These are phyloP conservation scores for Phytophthora meadii DNA, from an alignment of 352 stramenopile species.

Conservation along the genomic window DNA sequence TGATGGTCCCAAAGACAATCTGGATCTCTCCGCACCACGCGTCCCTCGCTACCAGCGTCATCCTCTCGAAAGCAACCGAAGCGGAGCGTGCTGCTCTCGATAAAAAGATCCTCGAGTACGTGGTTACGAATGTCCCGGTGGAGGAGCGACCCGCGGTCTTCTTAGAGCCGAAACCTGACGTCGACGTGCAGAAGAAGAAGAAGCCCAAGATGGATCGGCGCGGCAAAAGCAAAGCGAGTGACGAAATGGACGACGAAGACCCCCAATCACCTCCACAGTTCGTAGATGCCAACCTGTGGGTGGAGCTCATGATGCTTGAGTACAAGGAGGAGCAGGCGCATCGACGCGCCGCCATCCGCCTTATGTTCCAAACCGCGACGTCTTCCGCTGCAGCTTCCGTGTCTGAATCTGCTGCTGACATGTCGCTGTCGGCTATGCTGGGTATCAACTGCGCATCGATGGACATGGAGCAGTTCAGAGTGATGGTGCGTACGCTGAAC, in stretches of 20 bases:
- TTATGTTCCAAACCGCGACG: slow-evolving; percentile 94
- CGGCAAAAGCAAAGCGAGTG: slow-evolving; percentile 8
- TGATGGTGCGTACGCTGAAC: slow-evolving; percentile 88
- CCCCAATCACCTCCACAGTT: slow-evolving; percentile 42
- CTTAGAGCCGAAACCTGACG: slow-evolving; percentile 35
- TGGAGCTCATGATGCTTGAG: slow-evolving; percentile 90
- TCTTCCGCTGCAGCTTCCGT: slow-evolving; percentile 31
- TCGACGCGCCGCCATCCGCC: slow-evolving; percentile 83
- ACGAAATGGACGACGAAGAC: slow-evolving; percentile 8
- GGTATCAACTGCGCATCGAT: slow-evolving; percentile 58
- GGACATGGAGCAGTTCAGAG: slow-evolving; percentile 92
- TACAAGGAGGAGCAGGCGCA: slow-evolving; percentile 94
- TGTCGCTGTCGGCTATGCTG: slow-evolving; percentile 32
- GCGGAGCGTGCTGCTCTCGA: slow-evolving; percentile 59
- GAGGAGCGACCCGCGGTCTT: slow-evolving; percentile 59
- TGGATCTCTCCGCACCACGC: slow-evolving; percentile 86
- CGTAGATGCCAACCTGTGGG: slow-evolving; percentile 80
- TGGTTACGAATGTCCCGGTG: slow-evolving; percentile 66
- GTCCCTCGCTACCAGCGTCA: slow-evolving; percentile 71
- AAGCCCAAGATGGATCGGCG: slow-evolving; percentile 16
- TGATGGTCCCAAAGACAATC: slow-evolving; percentile 67
- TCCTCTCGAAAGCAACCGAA: slow-evolving; percentile 78
- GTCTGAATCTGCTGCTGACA: slow-evolving; percentile 20
- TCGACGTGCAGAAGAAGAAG: slow-evolving; percentile 11
- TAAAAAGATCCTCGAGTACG: slow-evolving; percentile 73